Evolutionary conservation across 1,284 basidiomycete species (phyloP).

Genomic region (Microbotryum silenes-acaulis): DNA sequence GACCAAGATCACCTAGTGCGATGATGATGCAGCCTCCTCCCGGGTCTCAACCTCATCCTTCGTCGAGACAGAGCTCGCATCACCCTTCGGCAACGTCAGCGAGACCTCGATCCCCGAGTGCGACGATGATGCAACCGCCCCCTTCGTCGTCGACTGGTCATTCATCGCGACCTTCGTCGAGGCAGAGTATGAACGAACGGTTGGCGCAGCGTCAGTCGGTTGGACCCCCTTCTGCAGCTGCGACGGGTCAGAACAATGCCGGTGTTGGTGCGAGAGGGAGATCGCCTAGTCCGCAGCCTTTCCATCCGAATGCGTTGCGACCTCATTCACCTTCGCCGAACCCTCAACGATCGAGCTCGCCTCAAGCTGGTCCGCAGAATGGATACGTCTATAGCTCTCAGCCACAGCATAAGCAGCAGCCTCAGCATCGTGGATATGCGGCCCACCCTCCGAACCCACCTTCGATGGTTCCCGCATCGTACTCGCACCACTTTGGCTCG

Average conservation of each 20-base stretch:
- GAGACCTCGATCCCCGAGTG: not conserved
- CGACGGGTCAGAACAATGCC: conserved; percentile 1
- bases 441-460: not conserved
- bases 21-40: not conserved
- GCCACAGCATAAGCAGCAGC: not conserved
- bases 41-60: conserved; percentile 9
- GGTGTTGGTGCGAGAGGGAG: conserved; percentile 10
- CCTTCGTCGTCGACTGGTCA: not conserved
- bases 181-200: conserved; percentile 2
- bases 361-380: not conserved
- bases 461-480: not conserved
- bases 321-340: conserved; percentile 2
- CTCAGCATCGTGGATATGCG: conserved; percentile 12
- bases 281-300: conserved; percentile 12
- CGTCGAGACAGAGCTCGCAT: not conserved
- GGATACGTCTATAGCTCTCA: not conserved
- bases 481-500: not conserved
- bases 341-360: not conserved
- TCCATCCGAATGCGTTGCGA: conserved; percentile 14
- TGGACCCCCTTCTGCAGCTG: conserved; percentile 7
- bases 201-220: conserved; percentile 18
- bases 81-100: conserved; percentile 1
- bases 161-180: not conserved
- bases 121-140: conserved; percentile 8
- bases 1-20: too few species aligned